These are phyloP conservation scores for Xylaria scruposa DNA, from an alignment of 495 filamentous ascomycete species.

Conservation along the genomic window DNA sequence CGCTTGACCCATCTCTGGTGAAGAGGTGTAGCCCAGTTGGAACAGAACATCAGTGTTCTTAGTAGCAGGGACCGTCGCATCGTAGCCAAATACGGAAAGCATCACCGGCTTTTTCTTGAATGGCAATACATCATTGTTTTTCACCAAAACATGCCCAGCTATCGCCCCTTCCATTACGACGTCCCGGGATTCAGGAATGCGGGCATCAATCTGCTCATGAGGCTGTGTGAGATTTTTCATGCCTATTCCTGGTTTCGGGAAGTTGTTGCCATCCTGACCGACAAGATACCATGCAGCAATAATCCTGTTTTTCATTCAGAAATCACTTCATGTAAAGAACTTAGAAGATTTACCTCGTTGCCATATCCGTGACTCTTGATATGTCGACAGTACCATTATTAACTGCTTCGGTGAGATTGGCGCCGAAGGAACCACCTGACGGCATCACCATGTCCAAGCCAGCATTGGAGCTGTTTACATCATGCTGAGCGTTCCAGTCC, in stretches of 20 bases:
- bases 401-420: slow-evolving; percentile 52
- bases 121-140: slow-evolving; percentile 64
- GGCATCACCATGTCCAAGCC: slow-evolving; percentile 71
- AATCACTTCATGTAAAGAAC: too few relatives aligned
- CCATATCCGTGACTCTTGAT: slow-evolving; percentile 61
- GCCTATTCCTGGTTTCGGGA: slow-evolving; percentile 56
- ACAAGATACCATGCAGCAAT: slow-evolving; percentile 64
- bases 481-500: slow-evolving; percentile 70
- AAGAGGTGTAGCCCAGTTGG: slow-evolving; percentile 42
- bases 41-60: slow-evolving; percentile 44
- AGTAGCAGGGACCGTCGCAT: slow-evolving; percentile 40
- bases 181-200: slow-evolving; percentile 50
- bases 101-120: slow-evolving; percentile 55
- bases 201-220: slow-evolving; percentile 59
- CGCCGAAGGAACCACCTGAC: slow-evolving; percentile 55
- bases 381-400: slow-evolving; percentile 57
- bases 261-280: slow-evolving; percentile 56
- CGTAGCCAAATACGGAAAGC: slow-evolving; percentile 59
- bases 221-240: slow-evolving; percentile 61
- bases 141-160: slow-evolving; percentile 67
- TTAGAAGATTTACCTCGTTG: slow-evolving; percentile 39
- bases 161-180: slow-evolving; percentile 54
- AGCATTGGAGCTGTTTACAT: slow-evolving; percentile 57
- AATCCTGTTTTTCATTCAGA: slow-evolving; percentile 51
- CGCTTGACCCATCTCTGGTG: slow-evolving; percentile 41